Conservation (phyloP, 2,329 filamentous ascomycete genomes). For the Diaporthe sp. region DNA sequence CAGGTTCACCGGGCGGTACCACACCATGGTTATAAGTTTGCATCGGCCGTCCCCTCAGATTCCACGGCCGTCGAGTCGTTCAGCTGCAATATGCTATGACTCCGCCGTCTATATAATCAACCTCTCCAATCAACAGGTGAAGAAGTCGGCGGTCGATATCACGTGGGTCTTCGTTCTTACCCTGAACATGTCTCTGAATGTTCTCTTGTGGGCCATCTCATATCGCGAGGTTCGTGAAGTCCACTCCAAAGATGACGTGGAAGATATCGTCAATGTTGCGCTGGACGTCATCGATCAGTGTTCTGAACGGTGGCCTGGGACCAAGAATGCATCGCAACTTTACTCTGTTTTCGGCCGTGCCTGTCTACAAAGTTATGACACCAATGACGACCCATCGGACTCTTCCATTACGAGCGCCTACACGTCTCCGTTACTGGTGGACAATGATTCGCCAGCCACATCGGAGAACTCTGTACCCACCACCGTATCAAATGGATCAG, state of each 20-base stretch:
- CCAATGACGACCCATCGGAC: slow-evolving; percentile 59
- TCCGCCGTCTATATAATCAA: slow-evolving; percentile 86
- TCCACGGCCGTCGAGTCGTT: slow-evolving; percentile 83
- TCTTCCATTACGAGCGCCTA: slow-evolving; percentile 53
- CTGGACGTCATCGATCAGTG: slow-evolving; percentile 85
- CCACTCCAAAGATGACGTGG: slow-evolving; percentile 81
- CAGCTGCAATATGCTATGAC: slow-evolving; percentile 86
- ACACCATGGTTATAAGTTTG: slow-evolving; percentile 90
- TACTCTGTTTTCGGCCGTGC: slow-evolving; percentile 89
- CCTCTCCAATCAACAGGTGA: slow-evolving; percentile 84
- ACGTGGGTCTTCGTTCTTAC: slow-evolving; percentile 95
- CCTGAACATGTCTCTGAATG: slow-evolving; percentile 93
- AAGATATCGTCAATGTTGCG: slow-evolving; percentile 79
- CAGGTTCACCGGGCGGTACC: slow-evolving; percentile 78
- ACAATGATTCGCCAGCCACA: slow-evolving; percentile 62
- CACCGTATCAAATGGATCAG: slow-evolving; percentile 47
- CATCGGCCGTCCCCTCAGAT: slow-evolving; percentile 94
- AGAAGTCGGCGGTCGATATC: slow-evolving; percentile 81
- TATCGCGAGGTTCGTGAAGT: slow-evolving; percentile 84
- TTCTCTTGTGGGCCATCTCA: slow-evolving; percentile 90
- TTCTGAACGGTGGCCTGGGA: slow-evolving; percentile 92
- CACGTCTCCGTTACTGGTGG: slow-evolving; percentile 63
- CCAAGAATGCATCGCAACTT: slow-evolving; percentile 84
- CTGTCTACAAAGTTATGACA: slow-evolving; percentile 89
- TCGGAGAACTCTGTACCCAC: slow-evolving; percentile 57